Base-by-base conservation (phyloP, 345 rosid genomes). In the Gossypium stocksii region DNA sequence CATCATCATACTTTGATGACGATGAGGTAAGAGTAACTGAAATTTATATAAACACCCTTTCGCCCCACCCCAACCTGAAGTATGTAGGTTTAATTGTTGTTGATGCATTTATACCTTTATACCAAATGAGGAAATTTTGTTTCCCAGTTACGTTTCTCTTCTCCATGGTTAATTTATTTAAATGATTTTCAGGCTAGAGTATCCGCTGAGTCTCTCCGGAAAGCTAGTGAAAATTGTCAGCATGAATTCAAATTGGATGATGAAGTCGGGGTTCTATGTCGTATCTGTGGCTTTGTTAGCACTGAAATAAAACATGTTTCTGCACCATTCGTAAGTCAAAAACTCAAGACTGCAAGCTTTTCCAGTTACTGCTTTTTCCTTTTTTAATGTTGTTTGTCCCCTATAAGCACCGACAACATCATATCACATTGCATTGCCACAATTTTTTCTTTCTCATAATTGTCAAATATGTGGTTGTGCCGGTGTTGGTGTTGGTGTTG, bases 241-340 rank as follows among this genome's bases (percentile, higher is more conserved):
- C 98, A 95, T 60, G 89, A 85, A 25, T 90, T 81, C 82, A 83
- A 44, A 73, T 49, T 90, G 60, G 83, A 90, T 41, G 99, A 95
- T 85, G 97, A 95, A 81, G 86, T 91, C 7, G 99, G 99, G 58
- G 61, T 93, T 61, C 74, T 83, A 34, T 95, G 99, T 77, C 79
- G 51, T 20, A 56, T 85, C 66, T 95, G 99, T 67, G 96, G 96
- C 64, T 82, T 81, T 66, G 89, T 93, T 56, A 86, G 77, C 80
- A 89, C 86, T 49, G 99, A 95, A 89, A 86, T 91, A 27, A 87
- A 81, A 85, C 80, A 93, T 73, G 81, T 91, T 25, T 79, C 94
- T 43, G 88, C 97, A 29, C 89, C 90, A 65, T 87, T 95, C 82
- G 99, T 95, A 89, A 95, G 98, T 92, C 77, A 20, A 9, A 69